Conservation (phyloP, 2,329 filamentous ascomycete genomes). For the Epichloe festucae region DNA sequence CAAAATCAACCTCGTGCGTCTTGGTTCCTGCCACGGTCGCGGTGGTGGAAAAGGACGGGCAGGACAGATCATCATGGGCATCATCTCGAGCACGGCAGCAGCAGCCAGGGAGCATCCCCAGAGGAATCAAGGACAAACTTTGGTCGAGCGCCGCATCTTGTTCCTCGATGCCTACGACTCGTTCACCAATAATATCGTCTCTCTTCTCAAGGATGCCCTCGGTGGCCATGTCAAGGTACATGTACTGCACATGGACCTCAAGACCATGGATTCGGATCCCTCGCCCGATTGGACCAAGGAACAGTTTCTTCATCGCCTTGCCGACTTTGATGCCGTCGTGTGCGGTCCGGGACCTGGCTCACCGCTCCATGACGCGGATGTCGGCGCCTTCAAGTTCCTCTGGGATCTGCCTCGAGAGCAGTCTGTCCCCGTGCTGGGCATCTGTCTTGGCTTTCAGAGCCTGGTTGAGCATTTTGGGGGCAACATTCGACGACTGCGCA, state of each 20-base stretch:
- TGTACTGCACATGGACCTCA: slow-evolving; percentile 24
- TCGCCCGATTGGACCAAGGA: slow-evolving; percentile 32
- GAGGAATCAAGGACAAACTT: neutral
- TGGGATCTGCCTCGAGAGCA: slow-evolving; percentile 52
- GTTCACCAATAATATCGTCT: slow-evolving; percentile 89
- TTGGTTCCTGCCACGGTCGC: neutral
- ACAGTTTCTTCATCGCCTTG: slow-evolving; percentile 25
- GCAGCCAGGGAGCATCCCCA: neutral
- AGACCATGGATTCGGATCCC: slow-evolving; percentile 54
- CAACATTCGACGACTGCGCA: slow-evolving; percentile 48
- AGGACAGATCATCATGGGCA: neutral
- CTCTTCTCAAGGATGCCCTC: slow-evolving; percentile 60
- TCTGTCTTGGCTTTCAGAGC: slow-evolving; percentile 84
- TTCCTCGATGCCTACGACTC: slow-evolving; percentile 96
- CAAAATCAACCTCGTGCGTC: neutral
- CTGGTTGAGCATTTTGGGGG: slow-evolving; percentile 58
- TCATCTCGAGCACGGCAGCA: neutral
- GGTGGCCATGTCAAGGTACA: slow-evolving; percentile 48
- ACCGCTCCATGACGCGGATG: slow-evolving; percentile 57
- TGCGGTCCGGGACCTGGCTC: slow-evolving; percentile 85
- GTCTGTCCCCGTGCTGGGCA: slow-evolving; percentile 66
- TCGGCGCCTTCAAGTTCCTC: slow-evolving; percentile 67
- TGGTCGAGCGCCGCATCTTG: slow-evolving; percentile 42
- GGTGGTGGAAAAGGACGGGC: too few species aligned
- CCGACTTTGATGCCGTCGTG: slow-evolving; percentile 68